These are phyloP conservation scores for Cutaneotrichosporon cyanovorans DNA, from an alignment of 1,284 basidiomycete genomes.

Conservation along the genomic window DNA sequence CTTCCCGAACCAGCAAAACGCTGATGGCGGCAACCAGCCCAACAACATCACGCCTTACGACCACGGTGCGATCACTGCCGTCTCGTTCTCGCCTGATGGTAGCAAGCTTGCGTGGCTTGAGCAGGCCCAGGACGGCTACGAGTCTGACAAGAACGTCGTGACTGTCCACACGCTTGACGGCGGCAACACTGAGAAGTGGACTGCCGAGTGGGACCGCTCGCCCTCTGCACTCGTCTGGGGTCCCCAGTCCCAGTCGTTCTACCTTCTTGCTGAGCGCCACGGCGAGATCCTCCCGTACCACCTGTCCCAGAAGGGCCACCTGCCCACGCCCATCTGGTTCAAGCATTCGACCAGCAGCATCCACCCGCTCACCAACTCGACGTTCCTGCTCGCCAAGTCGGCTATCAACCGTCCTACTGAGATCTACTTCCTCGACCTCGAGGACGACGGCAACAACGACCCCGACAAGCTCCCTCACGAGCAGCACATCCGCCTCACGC, in stretches of 20 bases:
- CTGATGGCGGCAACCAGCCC: conserved; percentile 18
- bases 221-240: conserved; percentile 64
- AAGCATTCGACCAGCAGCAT: conserved; percentile 26
- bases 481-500: conserved; percentile 59
- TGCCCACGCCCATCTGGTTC: conserved; percentile 37
- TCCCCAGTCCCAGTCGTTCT: conserved; percentile 59
- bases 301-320: conserved; percentile 25
- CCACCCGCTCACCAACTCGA: conserved; percentile 9
- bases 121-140: conserved; percentile 76
- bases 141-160: conserved; percentile 58
- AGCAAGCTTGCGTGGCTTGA: conserved; percentile 77
- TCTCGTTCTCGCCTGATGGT: conserved; percentile 60
- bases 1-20: too few relatives aligned
- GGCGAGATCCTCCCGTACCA: conserved; percentile 49
- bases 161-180: conserved; percentile 61
- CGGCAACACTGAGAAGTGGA: conserved; percentile 38
- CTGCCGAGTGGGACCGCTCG: conserved; percentile 75
- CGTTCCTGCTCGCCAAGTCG: conserved; percentile 21
- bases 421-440: conserved; percentile 37
- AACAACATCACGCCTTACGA: conserved; percentile 61
- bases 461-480: conserved; percentile 38
- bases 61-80: conserved; percentile 69
- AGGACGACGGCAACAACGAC: conserved; percentile 35
- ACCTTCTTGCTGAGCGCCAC: conserved; percentile 65
- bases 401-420: conserved; percentile 22